Evolutionary conservation across 352 stramenopile species (phyloP), one percentile per base, ranked within the genome.

Genomic region (Phytophthora sp.): DNA sequence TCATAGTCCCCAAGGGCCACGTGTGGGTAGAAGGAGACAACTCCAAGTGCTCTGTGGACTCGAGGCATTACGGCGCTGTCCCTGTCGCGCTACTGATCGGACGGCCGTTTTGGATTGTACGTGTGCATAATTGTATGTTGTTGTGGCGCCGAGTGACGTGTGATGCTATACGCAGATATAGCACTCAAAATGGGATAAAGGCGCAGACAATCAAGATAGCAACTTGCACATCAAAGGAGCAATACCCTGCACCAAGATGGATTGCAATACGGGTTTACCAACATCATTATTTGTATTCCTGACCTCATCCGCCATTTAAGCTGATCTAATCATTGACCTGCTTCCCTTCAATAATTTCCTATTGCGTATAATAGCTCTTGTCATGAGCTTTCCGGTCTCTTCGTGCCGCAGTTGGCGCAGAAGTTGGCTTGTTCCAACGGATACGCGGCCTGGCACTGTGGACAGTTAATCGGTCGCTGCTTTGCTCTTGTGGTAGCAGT

Each of bases 1-100:
- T 93, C 38, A 79, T 69, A 5, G 77, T 99, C 18, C 96, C 96
- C 6, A 90, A 97, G 57, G 94, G 96, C 50, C 94, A 98, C 66
- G 73, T 99, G 29, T 99, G 97, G 97, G 71, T 99, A 6, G 95
- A 99, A 82, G 97, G 97, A 35, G 97, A 99, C 77, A 99, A 99
- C 76, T 63, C 91, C 7, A 86, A 82, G 38, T 94, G 97, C 69
- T 98, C 93, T 7, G 89, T 89, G 1, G 97, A 99, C 82, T 98
- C 94, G 57, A 83, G 97, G 7, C 83, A 97, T 68, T 98, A 98
- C 56, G 97, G 97, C 2, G 79, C 97, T 9, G 78, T 99, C 7
- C 96, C 96, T 8, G 73, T 77, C 0, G 87, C 92, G 20, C 71
- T 98, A 6, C 69, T 99, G 15, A 74, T 91, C 18, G 95, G 94